Evolutionary conservation across 768 basidiomycete genomes (phyloP).

Genomic region (Lepiota venenata): DNA sequence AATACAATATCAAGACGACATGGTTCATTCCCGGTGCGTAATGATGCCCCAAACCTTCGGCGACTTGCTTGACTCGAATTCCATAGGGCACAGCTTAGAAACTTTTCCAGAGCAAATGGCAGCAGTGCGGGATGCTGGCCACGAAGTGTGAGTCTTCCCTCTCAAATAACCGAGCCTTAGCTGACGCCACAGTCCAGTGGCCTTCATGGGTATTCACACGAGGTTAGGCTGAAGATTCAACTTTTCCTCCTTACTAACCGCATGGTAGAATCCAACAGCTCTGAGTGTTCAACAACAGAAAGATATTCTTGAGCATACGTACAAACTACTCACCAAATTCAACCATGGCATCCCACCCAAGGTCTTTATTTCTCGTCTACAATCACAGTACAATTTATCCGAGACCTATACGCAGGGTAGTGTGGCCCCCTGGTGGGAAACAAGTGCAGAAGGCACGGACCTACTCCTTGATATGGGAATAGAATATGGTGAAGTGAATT

Average conservation of each 20-base stretch:
- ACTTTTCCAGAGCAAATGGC: slow-evolving; percentile 73
- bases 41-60: background rate
- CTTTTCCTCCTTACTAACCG: background rate
- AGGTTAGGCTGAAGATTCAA: slow-evolving; percentile 28
- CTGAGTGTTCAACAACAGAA: slow-evolving; percentile 66
- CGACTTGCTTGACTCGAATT: background rate
- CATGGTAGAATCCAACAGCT: slow-evolving; percentile 49
- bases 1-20: slow-evolving; percentile 63
- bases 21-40: slow-evolving; percentile 71
- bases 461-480: slow-evolving; percentile 70
- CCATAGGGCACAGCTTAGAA: slow-evolving; percentile 65
- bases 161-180: background rate
- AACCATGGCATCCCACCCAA: slow-evolving; percentile 57
- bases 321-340: slow-evolving; percentile 61
- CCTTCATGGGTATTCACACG: slow-evolving; percentile 71
- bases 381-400: background rate
- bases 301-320: slow-evolving; percentile 66
- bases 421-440: slow-evolving; percentile 83
- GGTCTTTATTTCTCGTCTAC: slow-evolving; percentile 14
- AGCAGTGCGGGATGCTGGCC: slow-evolving; percentile 66
- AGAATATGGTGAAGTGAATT: slow-evolving; percentile 51
- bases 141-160: slow-evolving; percentile 50
- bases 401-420: slow-evolving; percentile 35
- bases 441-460: slow-evolving; percentile 59
- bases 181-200: slow-evolving; percentile 32